Conservation (phyloP, 345 rosid species). For the Hevea brasiliensis region DNA sequence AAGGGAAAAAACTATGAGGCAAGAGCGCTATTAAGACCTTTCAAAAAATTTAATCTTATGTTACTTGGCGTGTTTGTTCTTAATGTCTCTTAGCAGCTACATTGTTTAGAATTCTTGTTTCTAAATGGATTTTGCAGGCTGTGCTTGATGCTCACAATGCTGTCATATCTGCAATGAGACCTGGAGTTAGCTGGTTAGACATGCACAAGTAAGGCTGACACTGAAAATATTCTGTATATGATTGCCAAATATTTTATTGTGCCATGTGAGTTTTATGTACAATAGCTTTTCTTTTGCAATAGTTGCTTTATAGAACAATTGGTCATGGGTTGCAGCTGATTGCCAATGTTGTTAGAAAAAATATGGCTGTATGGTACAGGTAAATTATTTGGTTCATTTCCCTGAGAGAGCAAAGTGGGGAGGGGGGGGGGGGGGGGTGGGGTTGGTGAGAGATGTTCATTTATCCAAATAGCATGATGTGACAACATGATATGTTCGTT, state of each 20-base stretch:
- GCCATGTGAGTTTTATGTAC: constrained; percentile 6
- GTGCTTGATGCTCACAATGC: constrained; percentile 84
- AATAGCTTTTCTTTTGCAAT: background rate
- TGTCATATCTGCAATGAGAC: constrained; percentile 78
- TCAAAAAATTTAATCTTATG: background rate
- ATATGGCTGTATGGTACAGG: background rate
- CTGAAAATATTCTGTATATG: background rate
- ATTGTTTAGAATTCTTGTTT: constrained; percentile 4
- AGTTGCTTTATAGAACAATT: background rate
- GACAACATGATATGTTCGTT: no score
- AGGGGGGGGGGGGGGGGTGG: no score
- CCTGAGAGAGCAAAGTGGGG: no score
- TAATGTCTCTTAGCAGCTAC: background rate
- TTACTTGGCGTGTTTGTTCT: background rate
- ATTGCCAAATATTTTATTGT: background rate
- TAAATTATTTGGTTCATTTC: background rate
- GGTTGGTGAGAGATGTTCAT: no score
- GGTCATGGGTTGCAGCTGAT: background rate
- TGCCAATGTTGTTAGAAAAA: background rate
- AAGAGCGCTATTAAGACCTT: background rate
- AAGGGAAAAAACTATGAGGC: background rate
- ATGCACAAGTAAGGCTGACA: constrained; percentile 77
- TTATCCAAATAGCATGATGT: background rate
- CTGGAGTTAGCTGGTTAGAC: constrained; percentile 85
- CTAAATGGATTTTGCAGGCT: constrained; percentile 48